Conservation (phyloP, 306 rosid species). For the Cicer arietinum region DNA sequence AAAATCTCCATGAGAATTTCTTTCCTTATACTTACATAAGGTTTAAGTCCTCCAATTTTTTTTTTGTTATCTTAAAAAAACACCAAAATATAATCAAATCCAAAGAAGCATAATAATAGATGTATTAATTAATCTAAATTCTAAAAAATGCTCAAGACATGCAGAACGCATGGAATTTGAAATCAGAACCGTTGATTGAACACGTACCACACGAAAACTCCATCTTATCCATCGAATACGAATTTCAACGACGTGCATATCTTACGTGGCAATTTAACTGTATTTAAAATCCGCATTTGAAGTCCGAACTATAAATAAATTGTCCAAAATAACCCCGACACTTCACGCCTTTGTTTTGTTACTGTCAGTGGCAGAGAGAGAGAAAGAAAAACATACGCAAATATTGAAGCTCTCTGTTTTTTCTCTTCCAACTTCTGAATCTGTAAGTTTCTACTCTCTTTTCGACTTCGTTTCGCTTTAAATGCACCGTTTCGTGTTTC, state of each 20-base stretch:
- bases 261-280: constrained; percentile 72
- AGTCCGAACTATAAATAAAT: constrained; percentile 61
- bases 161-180: constrained; percentile 36
- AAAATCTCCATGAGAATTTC: too few species aligned
- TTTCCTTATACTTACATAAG: too few species aligned
- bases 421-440: constrained; percentile 46
- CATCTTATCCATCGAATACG: constrained; percentile 50
- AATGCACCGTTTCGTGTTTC: background rate
- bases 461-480: constrained; percentile 3
- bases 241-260: constrained; percentile 38
- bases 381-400: too few species aligned
- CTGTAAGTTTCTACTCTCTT: constrained; percentile 51
- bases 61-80: too few species aligned
- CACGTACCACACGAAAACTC: background rate
- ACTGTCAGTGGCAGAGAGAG: constrained; percentile 28
- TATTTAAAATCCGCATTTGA: constrained; percentile 81
- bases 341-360: background rate
- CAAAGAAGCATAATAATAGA: too few species aligned
- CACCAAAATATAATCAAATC: too few species aligned
- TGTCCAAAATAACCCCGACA: constrained; percentile 36
- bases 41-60: too few species aligned
- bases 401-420: constrained; percentile 48
- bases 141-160: background rate
- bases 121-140: background rate
- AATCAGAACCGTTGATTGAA: constrained; percentile 45